Evolutionary conservation across 331 rosid genomes (phyloP).

Genomic region (Dryas integrifolia): DNA sequence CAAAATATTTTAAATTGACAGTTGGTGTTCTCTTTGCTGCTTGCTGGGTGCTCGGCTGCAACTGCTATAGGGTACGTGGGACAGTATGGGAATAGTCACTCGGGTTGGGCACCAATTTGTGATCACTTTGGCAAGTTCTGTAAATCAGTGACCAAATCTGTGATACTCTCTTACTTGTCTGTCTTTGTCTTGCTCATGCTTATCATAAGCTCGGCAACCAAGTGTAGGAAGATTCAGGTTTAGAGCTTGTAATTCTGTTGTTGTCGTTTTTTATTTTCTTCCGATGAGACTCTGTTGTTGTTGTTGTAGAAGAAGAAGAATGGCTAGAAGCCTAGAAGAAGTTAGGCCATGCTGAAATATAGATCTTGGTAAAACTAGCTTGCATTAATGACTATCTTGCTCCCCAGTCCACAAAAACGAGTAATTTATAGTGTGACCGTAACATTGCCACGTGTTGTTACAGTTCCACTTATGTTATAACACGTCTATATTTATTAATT

Average conservation of each 20-base stretch:
- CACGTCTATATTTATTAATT: no score
- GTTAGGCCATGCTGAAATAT: not conserved
- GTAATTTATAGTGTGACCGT: no score
- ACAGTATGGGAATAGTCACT: constrained; percentile 40
- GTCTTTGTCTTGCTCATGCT: constrained; percentile 32
- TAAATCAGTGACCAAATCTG: constrained; percentile 22
- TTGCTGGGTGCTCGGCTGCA: constrained; percentile 51
- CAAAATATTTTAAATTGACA: not conserved
- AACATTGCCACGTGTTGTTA: no score
- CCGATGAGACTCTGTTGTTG: not conserved
- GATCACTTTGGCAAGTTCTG: constrained; percentile 41
- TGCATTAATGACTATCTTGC: not conserved
- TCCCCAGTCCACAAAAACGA: no score
- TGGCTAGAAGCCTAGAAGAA: not conserved
- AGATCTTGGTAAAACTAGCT: not conserved
- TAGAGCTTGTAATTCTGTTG: not conserved
- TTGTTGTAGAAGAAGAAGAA: not conserved
- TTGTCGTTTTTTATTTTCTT: not conserved
- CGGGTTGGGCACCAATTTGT: constrained; percentile 57
- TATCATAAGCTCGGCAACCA: constrained; percentile 37
- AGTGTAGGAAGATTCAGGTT: constrained; percentile 28
- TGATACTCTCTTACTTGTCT: constrained; percentile 43
- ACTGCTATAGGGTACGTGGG: constrained; percentile 54
- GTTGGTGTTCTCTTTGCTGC: constrained; percentile 37
- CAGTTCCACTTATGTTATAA: no score